These are phyloP conservation scores for Russula ochroleuca DNA, from an alignment of 768 basidiomycete species.

Conservation along the genomic window DNA sequence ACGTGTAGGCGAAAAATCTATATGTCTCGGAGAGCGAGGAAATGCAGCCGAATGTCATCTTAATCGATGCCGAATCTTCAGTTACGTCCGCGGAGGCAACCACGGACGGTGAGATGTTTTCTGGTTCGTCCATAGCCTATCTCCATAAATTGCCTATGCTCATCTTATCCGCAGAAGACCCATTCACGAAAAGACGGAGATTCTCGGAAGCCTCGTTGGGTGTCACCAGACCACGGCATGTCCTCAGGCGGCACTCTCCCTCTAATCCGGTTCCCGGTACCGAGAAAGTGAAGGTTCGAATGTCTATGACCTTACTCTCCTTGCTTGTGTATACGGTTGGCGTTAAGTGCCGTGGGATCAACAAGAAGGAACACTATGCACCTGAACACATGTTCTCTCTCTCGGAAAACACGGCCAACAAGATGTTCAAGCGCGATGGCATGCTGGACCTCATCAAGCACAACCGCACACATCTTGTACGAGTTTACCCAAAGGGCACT, in stretches of 20 bases:
- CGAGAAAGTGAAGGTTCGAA: conserved; percentile 48
- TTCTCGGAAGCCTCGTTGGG: conserved; percentile 39
- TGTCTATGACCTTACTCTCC: conserved; percentile 67
- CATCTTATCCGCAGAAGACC: conserved; percentile 23
- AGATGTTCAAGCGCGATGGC: conserved; percentile 64
- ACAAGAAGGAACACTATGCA: conserved; percentile 79
- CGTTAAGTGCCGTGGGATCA: conserved; percentile 89
- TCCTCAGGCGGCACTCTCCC: conserved; percentile 33
- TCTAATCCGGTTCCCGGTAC: conserved; percentile 12
- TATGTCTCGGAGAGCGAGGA: conserved; percentile 44
- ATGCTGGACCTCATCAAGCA: conserved; percentile 74
- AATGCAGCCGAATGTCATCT: conserved; percentile 34
- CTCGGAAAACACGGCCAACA: conserved; percentile 77
- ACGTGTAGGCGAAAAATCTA: conserved; percentile 69
- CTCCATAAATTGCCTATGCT: background rate
- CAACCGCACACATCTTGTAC: conserved; percentile 72
- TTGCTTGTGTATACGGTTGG: conserved; percentile 93
- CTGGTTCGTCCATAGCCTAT: conserved; percentile 12
- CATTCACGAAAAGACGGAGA: conserved; percentile 28
- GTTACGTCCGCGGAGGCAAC: conserved; percentile 37
- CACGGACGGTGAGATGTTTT: conserved; percentile 33
- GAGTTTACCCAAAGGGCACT: conserved; percentile 83
- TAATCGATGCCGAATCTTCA: conserved; percentile 42
- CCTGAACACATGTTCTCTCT: conserved; percentile 90
- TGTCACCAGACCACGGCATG: conserved; percentile 39